A percentile compares a stretch with the other conserved stretches of the same genome.
These are phyloP conservation scores for Naegleria lovaniensis DNA, from an alignment of 208 protist species.

Conservation along the genomic window DNA sequence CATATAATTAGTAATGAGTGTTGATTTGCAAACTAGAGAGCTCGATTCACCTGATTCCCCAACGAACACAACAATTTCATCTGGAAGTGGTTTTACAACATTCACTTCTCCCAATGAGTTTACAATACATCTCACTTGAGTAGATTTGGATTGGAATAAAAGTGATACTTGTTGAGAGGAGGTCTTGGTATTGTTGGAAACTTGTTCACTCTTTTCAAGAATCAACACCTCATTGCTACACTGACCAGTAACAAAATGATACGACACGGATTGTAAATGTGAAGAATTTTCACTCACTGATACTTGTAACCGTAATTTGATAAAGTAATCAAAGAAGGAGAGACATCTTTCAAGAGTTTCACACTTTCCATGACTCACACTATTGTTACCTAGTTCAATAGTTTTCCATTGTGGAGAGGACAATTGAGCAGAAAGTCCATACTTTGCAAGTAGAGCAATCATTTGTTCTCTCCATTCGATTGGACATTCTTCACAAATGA, in stretches of 20 bases:
- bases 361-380: too few relatives aligned
- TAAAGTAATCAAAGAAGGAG: not conserved
- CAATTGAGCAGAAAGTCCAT: not conserved
- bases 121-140: not conserved
- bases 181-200: not conserved
- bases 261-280: not conserved
- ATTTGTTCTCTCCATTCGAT: not conserved
- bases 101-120: not conserved
- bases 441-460: not conserved
- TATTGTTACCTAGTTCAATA: too few relatives aligned
- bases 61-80: not conserved
- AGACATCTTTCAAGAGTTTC: not conserved
- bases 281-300: not conserved
- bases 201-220: not conserved
- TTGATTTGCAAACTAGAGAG: not conserved
- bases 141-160: not conserved
- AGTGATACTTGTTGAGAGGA: not conserved
- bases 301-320: not conserved
- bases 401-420: not conserved
- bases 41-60: too few relatives aligned
- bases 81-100: not conserved
- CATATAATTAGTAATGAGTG: not conserved
- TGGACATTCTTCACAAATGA: not conserved
- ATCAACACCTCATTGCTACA: not conserved
- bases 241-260: not conserved